Evolutionary conservation across 2,329 filamentous ascomycete species (phyloP), one percentile per base, ranked within the genome.

Genomic region (Verticillium isaacii): DNA sequence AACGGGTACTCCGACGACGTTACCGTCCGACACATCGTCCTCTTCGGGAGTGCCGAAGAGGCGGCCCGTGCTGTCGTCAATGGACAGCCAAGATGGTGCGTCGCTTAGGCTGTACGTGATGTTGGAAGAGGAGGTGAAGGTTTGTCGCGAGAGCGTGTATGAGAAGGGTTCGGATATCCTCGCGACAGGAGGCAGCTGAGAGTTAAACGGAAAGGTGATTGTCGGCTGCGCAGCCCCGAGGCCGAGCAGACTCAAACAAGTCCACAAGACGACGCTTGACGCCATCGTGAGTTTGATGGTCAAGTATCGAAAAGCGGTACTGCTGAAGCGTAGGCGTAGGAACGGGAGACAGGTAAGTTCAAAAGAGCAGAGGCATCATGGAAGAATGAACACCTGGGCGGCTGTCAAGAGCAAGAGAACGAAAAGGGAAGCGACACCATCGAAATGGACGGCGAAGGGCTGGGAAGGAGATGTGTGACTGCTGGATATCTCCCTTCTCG

Each of bases 131-230:
- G 89, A 89, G 15, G 81, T 79, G 74, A 96, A 96, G 0, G 92
- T 96, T 45, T 87, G 86, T 17, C 81, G 74, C 11, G 90, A 89
- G 69, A 96, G 90, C 34, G 84, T 80, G 70, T 93, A 92, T 11
- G 80, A 84, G 74, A 92, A 95, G 2, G 82, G 80, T 68, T 88
- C 71, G 50, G 83, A 84, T 63, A 90, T 80, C 66, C 90, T 84
- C 23, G 91, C 92, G 60, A 93, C 89, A 3, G 89, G 89, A 36
- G 92, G 92, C 1, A 96, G 83, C 73, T 97, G 93, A 2, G 91
- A 88, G 74, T 95, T 96, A 73, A 96, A 82, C 1, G 92, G 92
- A 68, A 93, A 94, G 56, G 80, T 77, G 57, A 81, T 70, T 29
- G 73, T 69, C 12, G 84, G 84, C 19, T 73, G 69, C 59, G 60